Evolutionary conservation across 176 grass and related monocot genomes (phyloP), one percentile per base, ranked within the genome.

Genomic region (Avena atlantica): DNA sequence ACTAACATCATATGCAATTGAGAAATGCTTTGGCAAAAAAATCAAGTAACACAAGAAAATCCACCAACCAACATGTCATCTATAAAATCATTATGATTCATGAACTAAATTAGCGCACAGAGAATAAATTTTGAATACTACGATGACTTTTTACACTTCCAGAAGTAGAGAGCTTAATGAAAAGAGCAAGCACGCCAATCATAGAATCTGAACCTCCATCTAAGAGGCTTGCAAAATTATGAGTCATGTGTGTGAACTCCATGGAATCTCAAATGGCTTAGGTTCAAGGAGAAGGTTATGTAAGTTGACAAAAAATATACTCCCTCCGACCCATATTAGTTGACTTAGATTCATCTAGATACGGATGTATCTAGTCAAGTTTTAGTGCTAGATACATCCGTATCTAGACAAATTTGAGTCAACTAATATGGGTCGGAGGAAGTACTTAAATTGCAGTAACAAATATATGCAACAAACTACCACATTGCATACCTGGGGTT

Each of bases 401-500:
- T 34, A 34, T 34, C 31, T 34, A 34, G 31, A 34, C 31, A 34
- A 34, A 34, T 34, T 34, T 34, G 31, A 34, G 31, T 34, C 31
- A 34, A 34, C 31, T 34, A 34, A 34, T 34, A 34, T 34, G 31
- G 31, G 31, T 34, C 31, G 31, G 31, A 34, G 31, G 3, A 34
- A 34, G 31, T 34, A 34, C 15, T 80, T 50, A 31, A 88, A 25
- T 87, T 48, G 6, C 75, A 76, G 36, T 59, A 50, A 79, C 14
- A 56, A 78, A 86, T 9, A 58, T 62, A 24, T 52, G 59, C 48
- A 67, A 65, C 40, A 73, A 91, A 71, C 36, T 69, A 86, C 42
- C 60, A 71, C 25, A 81, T 10, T 59, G 70, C 78, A 73, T 94
- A 98, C 96, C 90, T 92, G 82, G 47, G 66, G 78, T 68, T 93